Base-by-base conservation (phyloP, 257 asterid species). In the Penstemon barbatus region DNA sequence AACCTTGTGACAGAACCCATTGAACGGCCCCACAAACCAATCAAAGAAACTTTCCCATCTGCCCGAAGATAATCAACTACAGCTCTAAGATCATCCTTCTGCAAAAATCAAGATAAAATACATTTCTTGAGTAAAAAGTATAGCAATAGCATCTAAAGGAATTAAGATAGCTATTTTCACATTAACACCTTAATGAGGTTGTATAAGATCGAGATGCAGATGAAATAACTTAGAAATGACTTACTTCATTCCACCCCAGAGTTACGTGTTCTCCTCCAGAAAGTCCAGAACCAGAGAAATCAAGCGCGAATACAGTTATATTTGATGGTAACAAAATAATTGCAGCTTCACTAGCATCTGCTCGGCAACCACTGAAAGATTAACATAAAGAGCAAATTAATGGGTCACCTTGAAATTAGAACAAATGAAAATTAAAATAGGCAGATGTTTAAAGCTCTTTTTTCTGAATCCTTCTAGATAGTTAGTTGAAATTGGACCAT, bases 261-360 rank as follows among this genome's bases (percentile, higher is more conserved):
- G 96, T 87, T 43, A 92, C 98, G 54, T 92, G 92, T 71, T 89
- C 98, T 57, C 98, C 98, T 66, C 95, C 98, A 65, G 98, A 92
- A 53, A 87, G 88, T 61, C 98, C 98, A 68, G 98, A 92, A 82
- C 98, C 97, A 71, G 98, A 92, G 75, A 92, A 92, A 78, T 92
- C 98, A 33, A 92, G 92, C 69, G 95, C 77, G 74, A 92, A 92
- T 65, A 92, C 97, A 4, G 97, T 84, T 66, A 92, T 83, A 75
- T 92, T 92, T 64, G 73, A 82, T 19, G 98, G 98, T 83, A 92
- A 80, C 73, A 92, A 80, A 82, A 92, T 86, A 61, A 92, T 85
- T 58, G 98, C 98, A 78, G 96, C 98, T 92, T 92, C 98, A 75
- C 97, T 89, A 55, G 97, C 98, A 78, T 92, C 98, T 45, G 96